These are phyloP conservation scores for Noccaea caerulescens DNA, from an alignment of 345 rosid genomes.

Conservation along the genomic window DNA sequence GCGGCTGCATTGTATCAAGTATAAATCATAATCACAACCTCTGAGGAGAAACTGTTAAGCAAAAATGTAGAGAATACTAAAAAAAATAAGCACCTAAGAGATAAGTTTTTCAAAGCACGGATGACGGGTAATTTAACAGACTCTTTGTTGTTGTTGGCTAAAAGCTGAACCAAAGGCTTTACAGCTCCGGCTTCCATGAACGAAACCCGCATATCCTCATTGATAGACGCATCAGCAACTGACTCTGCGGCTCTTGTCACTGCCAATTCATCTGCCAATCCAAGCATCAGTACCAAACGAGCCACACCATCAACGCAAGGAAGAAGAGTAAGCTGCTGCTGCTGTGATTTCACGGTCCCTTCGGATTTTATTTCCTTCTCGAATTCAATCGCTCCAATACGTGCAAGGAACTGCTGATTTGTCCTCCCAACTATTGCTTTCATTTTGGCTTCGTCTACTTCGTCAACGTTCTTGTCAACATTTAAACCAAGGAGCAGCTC, in stretches of 20 bases:
- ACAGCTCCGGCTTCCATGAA: slow-evolving; percentile 91
- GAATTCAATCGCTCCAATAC: slow-evolving; percentile 76
- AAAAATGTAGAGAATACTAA: background rate
- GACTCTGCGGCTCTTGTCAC: slow-evolving; percentile 74
- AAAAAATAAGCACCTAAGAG: slow-evolving; percentile 63
- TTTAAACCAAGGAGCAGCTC: slow-evolving; percentile 74
- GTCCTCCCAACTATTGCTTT: slow-evolving; percentile 77
- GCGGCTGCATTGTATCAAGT: slow-evolving; percentile 54
- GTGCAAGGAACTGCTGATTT: slow-evolving; percentile 82
- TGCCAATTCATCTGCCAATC: slow-evolving; percentile 74
- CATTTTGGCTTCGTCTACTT: slow-evolving; percentile 68
- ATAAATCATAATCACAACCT: background rate
- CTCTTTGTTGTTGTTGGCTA: slow-evolving; percentile 59
- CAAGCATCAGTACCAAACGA: slow-evolving; percentile 82
- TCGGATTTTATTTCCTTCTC: slow-evolving; percentile 58
- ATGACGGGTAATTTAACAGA: slow-evolving; percentile 53
- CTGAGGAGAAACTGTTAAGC: slow-evolving; percentile 8
- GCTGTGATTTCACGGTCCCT: slow-evolving; percentile 42
- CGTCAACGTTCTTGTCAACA: slow-evolving; percentile 47
- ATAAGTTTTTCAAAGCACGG: slow-evolving; percentile 71
- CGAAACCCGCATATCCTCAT: slow-evolving; percentile 71
- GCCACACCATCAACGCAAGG: slow-evolving; percentile 88
- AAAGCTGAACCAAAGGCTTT: slow-evolving; percentile 69
- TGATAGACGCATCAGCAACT: slow-evolving; percentile 76
- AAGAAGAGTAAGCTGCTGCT: slow-evolving; percentile 56